Base-by-base conservation (phyloP, 768 basidiomycete genomes). In the Amanita inopinata region DNA sequence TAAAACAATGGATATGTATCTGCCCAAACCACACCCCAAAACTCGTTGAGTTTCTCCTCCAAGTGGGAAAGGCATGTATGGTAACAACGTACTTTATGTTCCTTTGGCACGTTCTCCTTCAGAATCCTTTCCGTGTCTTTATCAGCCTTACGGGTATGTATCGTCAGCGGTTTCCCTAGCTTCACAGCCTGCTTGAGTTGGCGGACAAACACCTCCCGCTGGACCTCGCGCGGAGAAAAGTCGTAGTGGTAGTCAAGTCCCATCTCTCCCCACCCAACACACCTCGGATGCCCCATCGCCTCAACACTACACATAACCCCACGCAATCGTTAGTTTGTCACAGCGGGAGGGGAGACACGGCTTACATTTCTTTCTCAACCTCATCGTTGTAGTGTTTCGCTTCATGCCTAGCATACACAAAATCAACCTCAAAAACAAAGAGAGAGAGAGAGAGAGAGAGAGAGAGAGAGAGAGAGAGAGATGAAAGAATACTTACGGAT, bases 1-100 rank as follows among this genome's bases (percentile, higher is more conserved):
- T 90, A 59, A 85, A 92, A 55, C 89, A 93, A 50, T 92, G 90
- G 3, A 93, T 68, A 52, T 92, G 89, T 20, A 92, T 80, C 80
- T 86, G 46, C 3, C 8, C 17, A 8, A 30, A 8, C 32, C 12
- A 43, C 8, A 20, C 11, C 11, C 32, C 10, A 20, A 19, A 11
- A 45, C 12, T 7, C n/a, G 15, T 11, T 28, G 5, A n/a, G n/a
- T n/a, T n/a, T n/a, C n/a, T n/a, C n/a, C n/a, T n/a, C n/a, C n/a
- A n/a, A n/a, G n/a, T n/a, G n/a, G n/a, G 36, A 4, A 35, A 40
- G 18, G 20, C 14, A n/a, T 23, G n/a, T 14, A 5, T 15, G 5
- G 12, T 11, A 20, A 14, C 3, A 33, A 27, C 67, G 0, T 19
- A 83, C 85, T 51, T 66, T 75, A 55, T 86, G 78, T 31, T 83